Base-by-base conservation (phyloP, 345 rosid species). In the Populus pruinosa region DNA sequence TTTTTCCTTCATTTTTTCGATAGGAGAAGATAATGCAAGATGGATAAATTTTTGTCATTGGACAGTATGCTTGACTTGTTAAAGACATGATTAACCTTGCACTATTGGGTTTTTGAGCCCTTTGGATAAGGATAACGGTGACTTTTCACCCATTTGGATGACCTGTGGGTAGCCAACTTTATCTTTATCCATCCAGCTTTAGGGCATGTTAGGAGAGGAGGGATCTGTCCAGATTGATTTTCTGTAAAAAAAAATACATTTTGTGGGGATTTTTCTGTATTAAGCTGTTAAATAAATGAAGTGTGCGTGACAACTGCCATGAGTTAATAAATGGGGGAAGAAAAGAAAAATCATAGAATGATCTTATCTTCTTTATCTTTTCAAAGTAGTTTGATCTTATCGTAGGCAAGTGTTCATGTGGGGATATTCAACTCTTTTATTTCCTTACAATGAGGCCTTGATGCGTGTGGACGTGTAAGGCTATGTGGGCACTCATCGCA, bases 221-320 rank as follows among this genome's bases (percentile, higher is more conserved):
- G 36, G 36, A 41, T 33, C 36, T 33, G 36, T 33, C 36, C 36
- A 33, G 0, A 33, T 33, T 33, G 36, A 33, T 33, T 33, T 33
- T 33, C 36, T 33, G 25, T 33, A 4, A 33, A 33, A 33, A 4
- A 33, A 33, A 33, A 3, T 3, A 33, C 36, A 4, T 33, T 33
- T 33, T 33, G 3, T 4, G 36, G 44, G 44, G 44, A 41, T 9
- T 10, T 41, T 41, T 10, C 12, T 41, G 44, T 41, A 41, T 41
- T 41, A 41, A 41, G 11, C 11, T 2, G 44, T 41, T 41, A 41
- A 41, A 41, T 41, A 10, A 41, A 41, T 10, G 50, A 44, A 44
- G 50, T 44, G 17, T 72, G 82, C 80, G 70, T 69, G 78, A 76
- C 84, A 75, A 71, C 76, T 7, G 59, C 67, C 20, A 71, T 38